phyloP scores from a whole-genome alignment of 176 grass and related monocot species.

The Carex kokanica region DNA sequence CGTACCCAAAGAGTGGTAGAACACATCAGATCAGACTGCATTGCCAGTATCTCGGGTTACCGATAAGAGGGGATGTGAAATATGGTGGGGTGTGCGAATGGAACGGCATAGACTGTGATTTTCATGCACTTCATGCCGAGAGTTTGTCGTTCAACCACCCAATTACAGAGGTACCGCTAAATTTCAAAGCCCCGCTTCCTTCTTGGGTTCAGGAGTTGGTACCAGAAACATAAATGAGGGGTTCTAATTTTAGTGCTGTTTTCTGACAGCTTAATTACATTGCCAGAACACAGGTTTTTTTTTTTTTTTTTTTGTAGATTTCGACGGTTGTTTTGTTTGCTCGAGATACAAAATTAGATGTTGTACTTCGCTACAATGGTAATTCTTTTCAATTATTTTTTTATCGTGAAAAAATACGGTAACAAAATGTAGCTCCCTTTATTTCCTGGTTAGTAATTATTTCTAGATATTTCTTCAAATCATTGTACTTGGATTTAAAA shows the following conservation, averaged over 20 bases:
- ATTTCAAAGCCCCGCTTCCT: slow-evolving; percentile 53
- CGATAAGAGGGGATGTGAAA: slow-evolving; percentile 87
- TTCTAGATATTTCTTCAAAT: too few species aligned
- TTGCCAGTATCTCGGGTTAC: slow-evolving; percentile 75
- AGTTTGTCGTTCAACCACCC: slow-evolving; percentile 72
- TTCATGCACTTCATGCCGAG: slow-evolving; percentile 74
- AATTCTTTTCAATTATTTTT: background rate
- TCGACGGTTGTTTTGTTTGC: background rate
- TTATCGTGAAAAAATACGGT: background rate
- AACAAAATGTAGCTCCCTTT: background rate
- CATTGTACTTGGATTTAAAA: too few species aligned
- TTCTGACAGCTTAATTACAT: background rate
- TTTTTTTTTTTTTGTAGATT: background rate
- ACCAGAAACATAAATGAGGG: slow-evolving; percentile 20
- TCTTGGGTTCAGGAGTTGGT: slow-evolving; percentile 56
- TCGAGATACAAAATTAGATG: background rate
- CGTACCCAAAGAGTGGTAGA: slow-evolving; percentile 77
- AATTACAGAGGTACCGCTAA: slow-evolving; percentile 45
- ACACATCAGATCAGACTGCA: slow-evolving; percentile 94
- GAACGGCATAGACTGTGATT: slow-evolving; percentile 49
- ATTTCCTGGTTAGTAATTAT: too few species aligned
- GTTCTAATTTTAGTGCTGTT: background rate
- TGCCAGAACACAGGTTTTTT: background rate
- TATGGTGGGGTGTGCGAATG: slow-evolving; percentile 69
- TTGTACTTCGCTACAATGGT: background rate